phyloP scores from a whole-genome alignment of 208 protist genomes.

The Trypanosoma congolense region DNA sequence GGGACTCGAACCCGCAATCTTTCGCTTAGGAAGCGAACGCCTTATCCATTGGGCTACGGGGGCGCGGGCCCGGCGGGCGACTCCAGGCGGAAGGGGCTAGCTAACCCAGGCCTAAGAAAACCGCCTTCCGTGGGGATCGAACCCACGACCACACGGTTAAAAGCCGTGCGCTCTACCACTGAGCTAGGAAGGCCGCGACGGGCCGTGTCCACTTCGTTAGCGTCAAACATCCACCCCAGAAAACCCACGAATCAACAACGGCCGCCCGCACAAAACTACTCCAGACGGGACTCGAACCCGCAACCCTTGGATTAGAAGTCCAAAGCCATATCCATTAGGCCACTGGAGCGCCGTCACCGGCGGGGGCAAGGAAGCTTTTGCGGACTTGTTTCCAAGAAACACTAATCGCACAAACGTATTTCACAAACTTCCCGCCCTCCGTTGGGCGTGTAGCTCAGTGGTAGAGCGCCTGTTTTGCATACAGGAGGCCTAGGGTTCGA shows the following conservation, averaged over 20 bases:
- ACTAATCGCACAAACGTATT: too few relatives aligned
- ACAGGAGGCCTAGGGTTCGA: conserved; percentile 85
- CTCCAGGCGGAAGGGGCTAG: not conserved
- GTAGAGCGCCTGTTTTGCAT: conserved; percentile 87
- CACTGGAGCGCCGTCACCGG: conserved; percentile 25
- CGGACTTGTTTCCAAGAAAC: too few relatives aligned
- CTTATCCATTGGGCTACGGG: conserved; percentile 87
- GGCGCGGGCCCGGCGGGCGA: not conserved
- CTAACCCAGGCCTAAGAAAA: not conserved
- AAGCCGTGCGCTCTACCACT: conserved; percentile 87
- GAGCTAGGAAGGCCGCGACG: conserved; percentile 56
- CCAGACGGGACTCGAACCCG: conserved; percentile 85
- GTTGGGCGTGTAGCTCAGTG: conserved; percentile 63
- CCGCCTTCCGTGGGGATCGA: conserved; percentile 59
- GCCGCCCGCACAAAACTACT: conserved; percentile 57
- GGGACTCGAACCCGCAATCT: conserved; percentile 89
- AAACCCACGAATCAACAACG: not conserved
- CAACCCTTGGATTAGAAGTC: conserved; percentile 87
- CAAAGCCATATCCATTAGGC: conserved; percentile 87
- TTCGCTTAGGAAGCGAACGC: conserved; percentile 89
- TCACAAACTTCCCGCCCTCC: too few relatives aligned
- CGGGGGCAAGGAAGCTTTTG: too few relatives aligned
- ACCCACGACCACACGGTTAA: conserved; percentile 81
- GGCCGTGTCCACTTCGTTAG: too few relatives aligned
- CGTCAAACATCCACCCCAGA: not conserved